These are phyloP conservation scores for Cladosporium sp. DNA, from an alignment of 2,329 filamentous ascomycete species.

Conservation along the genomic window DNA sequence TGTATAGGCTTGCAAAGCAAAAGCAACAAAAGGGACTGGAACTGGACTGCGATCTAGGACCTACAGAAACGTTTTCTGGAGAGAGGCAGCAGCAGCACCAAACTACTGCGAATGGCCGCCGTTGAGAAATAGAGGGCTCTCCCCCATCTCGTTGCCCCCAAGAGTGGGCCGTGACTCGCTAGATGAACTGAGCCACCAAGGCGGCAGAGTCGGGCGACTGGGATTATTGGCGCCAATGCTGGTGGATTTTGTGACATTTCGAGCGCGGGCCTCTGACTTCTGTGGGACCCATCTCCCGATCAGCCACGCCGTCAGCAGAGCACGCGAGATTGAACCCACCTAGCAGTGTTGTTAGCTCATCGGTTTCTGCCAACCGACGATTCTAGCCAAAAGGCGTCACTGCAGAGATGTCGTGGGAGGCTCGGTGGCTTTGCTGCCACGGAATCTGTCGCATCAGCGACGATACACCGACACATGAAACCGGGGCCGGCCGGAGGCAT, in stretches of 20 bases:
- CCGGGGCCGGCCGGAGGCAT: neutral
- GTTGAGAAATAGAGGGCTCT: conserved; percentile 13
- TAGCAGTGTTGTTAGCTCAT: neutral
- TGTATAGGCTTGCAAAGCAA: conserved; percentile 11
- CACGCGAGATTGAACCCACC: conserved; percentile 5
- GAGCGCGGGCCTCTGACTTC: conserved; percentile 13
- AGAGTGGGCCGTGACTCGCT: conserved; percentile 15
- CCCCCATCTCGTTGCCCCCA: conserved; percentile 1
- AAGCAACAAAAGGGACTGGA: conserved; percentile 9
- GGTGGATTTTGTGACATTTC: neutral
- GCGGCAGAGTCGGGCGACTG: conserved; percentile 2
- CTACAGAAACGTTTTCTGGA: conserved; percentile 18
- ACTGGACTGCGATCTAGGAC: conserved; percentile 9
- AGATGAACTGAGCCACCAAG: conserved; percentile 13
- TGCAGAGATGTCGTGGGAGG: neutral
- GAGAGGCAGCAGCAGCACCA: neutral
- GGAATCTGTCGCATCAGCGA: neutral
- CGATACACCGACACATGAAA: neutral
- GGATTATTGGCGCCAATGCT: conserved; percentile 13
- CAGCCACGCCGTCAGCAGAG: neutral
- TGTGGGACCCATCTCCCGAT: conserved; percentile 11
- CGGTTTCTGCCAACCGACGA: conserved; percentile 4
- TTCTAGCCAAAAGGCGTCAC: neutral
- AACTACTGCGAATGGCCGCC: neutral
- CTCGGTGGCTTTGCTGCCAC: neutral